phyloP scores from a whole-genome alignment of 805 yeast species.

The Candida incommunis region DNA sequence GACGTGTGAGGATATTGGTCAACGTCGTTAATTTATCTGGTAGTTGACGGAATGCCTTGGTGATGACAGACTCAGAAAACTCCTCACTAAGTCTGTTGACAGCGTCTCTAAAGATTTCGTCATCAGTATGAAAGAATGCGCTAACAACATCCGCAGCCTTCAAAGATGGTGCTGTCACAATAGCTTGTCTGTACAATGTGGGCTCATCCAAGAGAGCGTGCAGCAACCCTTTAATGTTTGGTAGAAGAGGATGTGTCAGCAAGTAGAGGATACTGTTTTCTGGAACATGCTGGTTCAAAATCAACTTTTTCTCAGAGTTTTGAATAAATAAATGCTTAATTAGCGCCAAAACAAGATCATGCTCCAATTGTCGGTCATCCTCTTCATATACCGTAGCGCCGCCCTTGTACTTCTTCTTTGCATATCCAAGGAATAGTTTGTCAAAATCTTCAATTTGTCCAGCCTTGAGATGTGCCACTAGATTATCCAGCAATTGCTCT shows the following conservation, averaged over 20 bases:
- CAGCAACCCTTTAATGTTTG: conserved; percentile 40
- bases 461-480: conserved; percentile 10
- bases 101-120: conserved; percentile 53
- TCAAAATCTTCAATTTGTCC: conserved; percentile 10
- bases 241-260: conserved; percentile 80
- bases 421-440: conserved; percentile 4
- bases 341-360: conserved; percentile 34
- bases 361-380: conserved; percentile 51
- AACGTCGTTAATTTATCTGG: conserved; percentile 12
- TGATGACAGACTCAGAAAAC: conserved; percentile 32
- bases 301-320: conserved; percentile 11
- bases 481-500: conserved; percentile 7
- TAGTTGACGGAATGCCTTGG: conserved; percentile 12
- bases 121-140: conserved; percentile 43
- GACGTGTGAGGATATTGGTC: conserved; percentile 26
- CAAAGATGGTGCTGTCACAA: conserved; percentile 62
- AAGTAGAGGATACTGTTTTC: conserved; percentile 54
- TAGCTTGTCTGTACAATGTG: conserved; percentile 64
- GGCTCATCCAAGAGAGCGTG: conserved; percentile 38
- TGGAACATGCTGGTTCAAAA: conserved; percentile 23
- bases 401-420: conserved; percentile 11
- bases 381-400: conserved; percentile 45
- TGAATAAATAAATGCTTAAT: conserved; percentile 28
- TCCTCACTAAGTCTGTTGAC: conserved; percentile 55
- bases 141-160: conserved; percentile 47